These are phyloP conservation scores for Comarum palustre DNA, from an alignment of 306 rosid species.

Conservation along the genomic window DNA sequence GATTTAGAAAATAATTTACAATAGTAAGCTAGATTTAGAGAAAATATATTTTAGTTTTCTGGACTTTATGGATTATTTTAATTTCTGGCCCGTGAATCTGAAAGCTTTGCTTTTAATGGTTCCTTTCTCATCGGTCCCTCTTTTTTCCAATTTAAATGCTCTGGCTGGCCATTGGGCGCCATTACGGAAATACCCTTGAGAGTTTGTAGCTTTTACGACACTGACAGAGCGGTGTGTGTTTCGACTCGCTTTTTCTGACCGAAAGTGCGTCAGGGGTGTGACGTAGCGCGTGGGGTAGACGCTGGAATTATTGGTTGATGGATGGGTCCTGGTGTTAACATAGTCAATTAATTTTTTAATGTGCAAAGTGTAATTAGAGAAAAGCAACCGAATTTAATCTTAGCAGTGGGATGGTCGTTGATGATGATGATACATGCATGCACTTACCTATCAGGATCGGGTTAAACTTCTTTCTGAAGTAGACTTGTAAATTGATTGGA, in stretches of 20 bases:
- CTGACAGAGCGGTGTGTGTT: background rate
- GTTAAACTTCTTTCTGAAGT: too few species aligned
- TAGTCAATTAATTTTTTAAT: background rate
- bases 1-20: background rate
- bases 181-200: conserved; percentile 31
- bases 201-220: conserved; percentile 5
- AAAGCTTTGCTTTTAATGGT: conserved; percentile 32
- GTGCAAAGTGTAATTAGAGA: too few species aligned
- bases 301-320: background rate
- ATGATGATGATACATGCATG: too few species aligned
- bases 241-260: background rate
- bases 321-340: background rate
- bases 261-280: background rate
- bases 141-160: conserved; percentile 47
- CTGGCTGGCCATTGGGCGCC: conserved; percentile 24
- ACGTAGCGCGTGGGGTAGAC: conserved; percentile 10
- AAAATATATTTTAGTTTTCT: background rate
- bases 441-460: too few species aligned
- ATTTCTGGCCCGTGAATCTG: conserved; percentile 7
- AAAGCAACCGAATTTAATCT: background rate
- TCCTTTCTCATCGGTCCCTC: conserved; percentile 28
- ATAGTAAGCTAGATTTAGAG: conserved; percentile 11
- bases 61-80: background rate
- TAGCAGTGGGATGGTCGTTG: too few species aligned
- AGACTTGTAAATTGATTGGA: too few species aligned